Evolutionary conservation across 495 filamentous ascomycete species (phyloP), one percentile per base, ranked within the genome.

Genomic region (Xylaria curta): DNA sequence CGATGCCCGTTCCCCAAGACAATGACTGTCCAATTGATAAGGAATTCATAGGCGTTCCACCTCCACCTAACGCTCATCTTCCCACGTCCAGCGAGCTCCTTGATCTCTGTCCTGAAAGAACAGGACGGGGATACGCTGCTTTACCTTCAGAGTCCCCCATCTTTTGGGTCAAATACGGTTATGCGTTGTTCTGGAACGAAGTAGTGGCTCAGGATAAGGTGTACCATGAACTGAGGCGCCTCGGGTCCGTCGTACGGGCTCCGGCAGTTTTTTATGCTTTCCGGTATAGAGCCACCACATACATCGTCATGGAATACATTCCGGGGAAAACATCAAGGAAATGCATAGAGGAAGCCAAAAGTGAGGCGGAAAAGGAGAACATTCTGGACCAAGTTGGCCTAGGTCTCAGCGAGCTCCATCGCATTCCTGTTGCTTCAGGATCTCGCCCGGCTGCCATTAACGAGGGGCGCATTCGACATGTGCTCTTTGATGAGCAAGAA

Each of bases 271-370:
- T 60, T 38, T 60, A 60, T 60, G 58, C 58, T 17, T 33, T 60
- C 58, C 28, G 9, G 33, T 19, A 60, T 5, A 10, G 21, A n/a
- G 10, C 9, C 10, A 38, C 31, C 1, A 7, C 21, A n/a, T 60
- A 36, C 58, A 60, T 60, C 58, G 58, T 60, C 0, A 60, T 60
- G 58, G 58, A 60, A 38, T 60, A 60, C 33, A 60, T 60, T 21
- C 58, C 58, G 2, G 58, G 58, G 17, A 21, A n/a, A 3, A 60
- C 58, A 3, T 33, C 33, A n/a, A 38, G 33, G 19, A 38, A 60
- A 38, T 60, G 58, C 33, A 33, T 60, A n/a, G 31, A 38, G 19
- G 31, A 60, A 38, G 58, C 58, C 9, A 38, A 19, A 38, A 60
- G 17, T 21, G 31, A 60, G 19, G 28, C 31, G 6, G 31, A 60